Conservation (phyloP, 495 filamentous ascomycete genomes). For the Xeromyces bisporus region DNA sequence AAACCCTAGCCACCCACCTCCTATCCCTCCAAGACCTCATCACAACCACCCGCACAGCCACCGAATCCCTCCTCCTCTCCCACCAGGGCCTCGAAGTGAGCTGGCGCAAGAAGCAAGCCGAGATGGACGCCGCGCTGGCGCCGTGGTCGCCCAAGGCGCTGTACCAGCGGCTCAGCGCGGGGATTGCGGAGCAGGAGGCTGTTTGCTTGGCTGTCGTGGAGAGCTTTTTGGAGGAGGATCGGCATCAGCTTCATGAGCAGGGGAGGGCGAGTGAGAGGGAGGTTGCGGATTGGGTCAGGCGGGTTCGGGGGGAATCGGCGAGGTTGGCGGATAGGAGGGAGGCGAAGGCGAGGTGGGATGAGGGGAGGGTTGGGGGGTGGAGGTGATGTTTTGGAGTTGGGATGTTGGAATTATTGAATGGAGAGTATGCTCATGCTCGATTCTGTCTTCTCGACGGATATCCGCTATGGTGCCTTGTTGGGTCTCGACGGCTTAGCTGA, state of each 20-base stretch:
- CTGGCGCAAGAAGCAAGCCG: slow-evolving; percentile 73
- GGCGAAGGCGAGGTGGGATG: slow-evolving; percentile 82
- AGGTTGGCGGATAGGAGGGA: slow-evolving; percentile 59
- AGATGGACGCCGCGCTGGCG: slow-evolving; percentile 71
- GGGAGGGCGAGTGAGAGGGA: slow-evolving; percentile 55
- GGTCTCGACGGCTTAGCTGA: too few species aligned
- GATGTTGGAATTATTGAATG: too few species aligned
- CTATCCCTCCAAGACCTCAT: slow-evolving; percentile 47
- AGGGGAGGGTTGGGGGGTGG: slow-evolving; percentile 86
- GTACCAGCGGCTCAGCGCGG: slow-evolving; percentile 60
- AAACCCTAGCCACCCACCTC: slow-evolving; percentile 51
- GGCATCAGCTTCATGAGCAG: too few species aligned
- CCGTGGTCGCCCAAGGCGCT: slow-evolving; percentile 71
- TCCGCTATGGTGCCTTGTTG: too few species aligned
- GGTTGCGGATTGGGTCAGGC: slow-evolving; percentile 62
- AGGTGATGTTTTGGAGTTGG: too few species aligned
- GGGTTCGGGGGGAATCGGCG: slow-evolving; percentile 61
- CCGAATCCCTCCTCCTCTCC: slow-evolving; percentile 65
- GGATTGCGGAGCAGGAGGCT: slow-evolving; percentile 66
- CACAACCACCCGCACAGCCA: slow-evolving; percentile 40
- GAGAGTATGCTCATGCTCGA: too few species aligned
- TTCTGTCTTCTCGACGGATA: too few species aligned
- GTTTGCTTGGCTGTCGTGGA: slow-evolving; percentile 71
- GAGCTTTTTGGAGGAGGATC: slow-evolving; percentile 59
- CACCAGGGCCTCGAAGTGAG: slow-evolving; percentile 76